These are phyloP conservation scores for Xylariaceae sp. DNA, from an alignment of 2,329 filamentous ascomycete species.

Conservation along the genomic window DNA sequence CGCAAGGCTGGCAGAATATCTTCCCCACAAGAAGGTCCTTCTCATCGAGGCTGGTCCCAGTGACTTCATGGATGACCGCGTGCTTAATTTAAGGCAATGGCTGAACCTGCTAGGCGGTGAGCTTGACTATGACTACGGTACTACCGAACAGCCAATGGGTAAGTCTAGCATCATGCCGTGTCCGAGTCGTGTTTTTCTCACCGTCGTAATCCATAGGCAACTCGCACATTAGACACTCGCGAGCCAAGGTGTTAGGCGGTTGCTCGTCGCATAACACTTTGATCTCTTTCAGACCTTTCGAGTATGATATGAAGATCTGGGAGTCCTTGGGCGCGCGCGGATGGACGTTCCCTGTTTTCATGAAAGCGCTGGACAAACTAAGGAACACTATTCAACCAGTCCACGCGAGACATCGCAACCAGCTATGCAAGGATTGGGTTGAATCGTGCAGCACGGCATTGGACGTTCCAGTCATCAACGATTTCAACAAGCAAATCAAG, in stretches of 20 bases:
- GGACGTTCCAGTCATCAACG: constrained; percentile 76
- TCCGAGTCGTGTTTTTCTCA: constrained; percentile 27
- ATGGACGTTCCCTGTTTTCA: constrained; percentile 87
- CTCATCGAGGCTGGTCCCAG: constrained; percentile 88
- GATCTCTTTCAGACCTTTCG: constrained; percentile 89
- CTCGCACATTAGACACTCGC: constrained; percentile 87
- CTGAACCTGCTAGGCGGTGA: constrained; percentile 81
- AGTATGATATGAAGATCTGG: constrained; percentile 87
- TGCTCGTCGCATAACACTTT: constrained; percentile 94
- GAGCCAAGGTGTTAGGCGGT: constrained; percentile 88
- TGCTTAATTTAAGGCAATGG: constrained; percentile 87
- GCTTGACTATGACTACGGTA: constrained; percentile 89
- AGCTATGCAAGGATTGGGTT: constrained; percentile 91
- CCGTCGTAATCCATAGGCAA: constrained; percentile 60
- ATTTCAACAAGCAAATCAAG: constrained; percentile 86
- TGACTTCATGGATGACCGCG: constrained; percentile 85
- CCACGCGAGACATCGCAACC: constrained; percentile 81
- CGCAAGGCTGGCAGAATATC: constrained; percentile 76
- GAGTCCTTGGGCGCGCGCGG: constrained; percentile 78
- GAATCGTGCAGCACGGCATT: constrained; percentile 77
- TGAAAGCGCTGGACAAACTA: constrained; percentile 77
- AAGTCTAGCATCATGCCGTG: constrained; percentile 31
- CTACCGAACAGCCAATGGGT: constrained; percentile 83
- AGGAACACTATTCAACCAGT: constrained; percentile 91
- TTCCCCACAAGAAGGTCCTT: constrained; percentile 79